A percentile compares a stretch with the other conserved stretches of the same genome.
Evolutionary conservation across 352 stramenopile species (phyloP).

Genomic region (Globisporangium lucens): DNA sequence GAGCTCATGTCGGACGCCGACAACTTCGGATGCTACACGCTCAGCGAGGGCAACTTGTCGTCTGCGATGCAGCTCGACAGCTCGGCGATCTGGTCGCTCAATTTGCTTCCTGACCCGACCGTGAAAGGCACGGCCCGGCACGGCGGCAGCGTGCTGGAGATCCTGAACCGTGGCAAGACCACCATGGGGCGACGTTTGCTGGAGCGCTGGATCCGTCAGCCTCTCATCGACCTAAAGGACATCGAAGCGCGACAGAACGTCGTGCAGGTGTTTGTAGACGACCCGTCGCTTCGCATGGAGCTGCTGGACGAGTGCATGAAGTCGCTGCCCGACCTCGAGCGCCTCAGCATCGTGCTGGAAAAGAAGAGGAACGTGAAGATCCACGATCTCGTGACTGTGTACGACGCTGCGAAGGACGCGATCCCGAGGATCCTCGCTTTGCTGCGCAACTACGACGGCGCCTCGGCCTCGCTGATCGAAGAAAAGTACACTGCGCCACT

Average conservation of each 20-base stretch:
- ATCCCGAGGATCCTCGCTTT: slow-evolving; percentile 65
- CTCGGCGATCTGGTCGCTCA: slow-evolving; percentile 90
- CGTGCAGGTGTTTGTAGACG: slow-evolving; percentile 91
- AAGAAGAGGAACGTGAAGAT: slow-evolving; percentile 76
- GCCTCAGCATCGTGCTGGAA: slow-evolving; percentile 62
- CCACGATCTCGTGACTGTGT: slow-evolving; percentile 76
- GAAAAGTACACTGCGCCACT: slow-evolving; percentile 45
- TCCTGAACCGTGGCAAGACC: slow-evolving; percentile 95
- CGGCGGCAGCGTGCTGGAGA: slow-evolving; percentile 88
- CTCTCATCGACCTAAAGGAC: slow-evolving; percentile 83
- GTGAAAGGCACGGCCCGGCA: slow-evolving; percentile 35
- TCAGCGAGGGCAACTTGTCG: slow-evolving; percentile 61
- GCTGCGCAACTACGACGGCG: slow-evolving; percentile 44
- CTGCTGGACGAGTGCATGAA: slow-evolving; percentile 89
- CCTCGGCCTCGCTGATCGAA: slow-evolving; percentile 34
- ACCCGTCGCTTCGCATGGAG: slow-evolving; percentile 82
- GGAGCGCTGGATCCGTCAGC: slow-evolving; percentile 97
- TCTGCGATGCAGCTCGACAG: slow-evolving; percentile 93
- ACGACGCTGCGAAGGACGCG: slow-evolving; percentile 68
- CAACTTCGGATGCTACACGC: slow-evolving; percentile 69
- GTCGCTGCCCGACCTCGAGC: slow-evolving; percentile 70
- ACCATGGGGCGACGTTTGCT: slow-evolving; percentile 91
- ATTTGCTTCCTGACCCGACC: slow-evolving; percentile 84
- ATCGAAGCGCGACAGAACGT: slow-evolving; percentile 91
- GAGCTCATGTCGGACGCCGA: slow-evolving; percentile 69